These are phyloP conservation scores for Boletus reticulatus DNA, from an alignment of 768 basidiomycete species.

Conservation along the genomic window DNA sequence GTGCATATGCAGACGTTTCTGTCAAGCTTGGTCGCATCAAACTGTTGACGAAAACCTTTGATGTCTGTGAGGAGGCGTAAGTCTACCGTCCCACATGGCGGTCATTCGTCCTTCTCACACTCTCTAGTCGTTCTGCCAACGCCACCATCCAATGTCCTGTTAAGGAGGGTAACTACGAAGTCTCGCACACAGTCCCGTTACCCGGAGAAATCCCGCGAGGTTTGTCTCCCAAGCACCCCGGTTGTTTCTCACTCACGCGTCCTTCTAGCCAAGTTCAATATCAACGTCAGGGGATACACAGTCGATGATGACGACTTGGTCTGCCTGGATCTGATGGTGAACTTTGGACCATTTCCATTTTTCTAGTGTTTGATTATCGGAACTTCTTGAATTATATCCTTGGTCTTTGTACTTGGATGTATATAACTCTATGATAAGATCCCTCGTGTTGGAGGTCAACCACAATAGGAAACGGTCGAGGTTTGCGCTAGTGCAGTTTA, in stretches of 20 bases:
- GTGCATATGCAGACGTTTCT: constrained; percentile 83
- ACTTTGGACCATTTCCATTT: constrained; percentile 58
- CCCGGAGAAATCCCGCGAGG: constrained; percentile 91
- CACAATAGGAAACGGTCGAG: constrained; percentile 8
- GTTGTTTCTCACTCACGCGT: constrained; percentile 1
- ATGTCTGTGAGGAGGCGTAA: constrained; percentile 93
- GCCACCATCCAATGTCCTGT: constrained; percentile 84
- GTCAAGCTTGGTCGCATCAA: constrained; percentile 96
- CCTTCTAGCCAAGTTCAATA: constrained; percentile 74
- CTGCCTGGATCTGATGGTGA: constrained; percentile 76
- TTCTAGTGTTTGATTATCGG: constrained; percentile 25
- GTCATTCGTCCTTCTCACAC: background rate
- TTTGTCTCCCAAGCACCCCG: constrained; percentile 23
- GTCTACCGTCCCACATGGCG: constrained; percentile 31
- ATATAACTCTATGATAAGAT: constrained; percentile 1
- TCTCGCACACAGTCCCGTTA: constrained; percentile 79
- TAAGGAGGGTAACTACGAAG: constrained; percentile 61
- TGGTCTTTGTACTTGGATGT: constrained; percentile 5
- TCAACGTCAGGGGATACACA: constrained; percentile 69
- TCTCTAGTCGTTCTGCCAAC: constrained; percentile 66
- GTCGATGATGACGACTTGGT: constrained; percentile 70
- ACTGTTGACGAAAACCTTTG: constrained; percentile 78
- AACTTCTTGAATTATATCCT: background rate
- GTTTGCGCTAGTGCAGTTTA: background rate
- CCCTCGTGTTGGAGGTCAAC: background rate